A percentile compares a stretch with the other conserved stretches of the same genome.
These are phyloP conservation scores for Trichoderma koningii DNA, from an alignment of 2,329 filamentous ascomycete genomes.

Conservation along the genomic window DNA sequence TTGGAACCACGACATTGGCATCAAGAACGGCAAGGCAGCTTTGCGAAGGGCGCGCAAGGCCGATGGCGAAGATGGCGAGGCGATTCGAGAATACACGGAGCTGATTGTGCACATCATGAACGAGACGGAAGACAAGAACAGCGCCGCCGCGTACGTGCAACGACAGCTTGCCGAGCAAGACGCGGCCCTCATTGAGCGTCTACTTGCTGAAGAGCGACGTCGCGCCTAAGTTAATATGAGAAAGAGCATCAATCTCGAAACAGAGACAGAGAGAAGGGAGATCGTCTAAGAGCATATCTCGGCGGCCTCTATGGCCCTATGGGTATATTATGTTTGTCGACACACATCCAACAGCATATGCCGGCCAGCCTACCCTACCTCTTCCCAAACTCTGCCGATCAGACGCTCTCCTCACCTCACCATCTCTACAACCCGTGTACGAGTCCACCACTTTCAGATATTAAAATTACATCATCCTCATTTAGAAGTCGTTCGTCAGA, in stretches of 20 bases:
- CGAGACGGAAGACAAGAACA: conserved; percentile 33
- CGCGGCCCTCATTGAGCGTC: conserved; percentile 50
- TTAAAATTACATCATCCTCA: conserved; percentile 21
- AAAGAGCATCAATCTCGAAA: background rate
- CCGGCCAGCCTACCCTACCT: background rate
- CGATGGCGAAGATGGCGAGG: conserved; percentile 59
- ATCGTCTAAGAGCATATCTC: background rate
- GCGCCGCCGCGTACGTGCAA: conserved; percentile 45
- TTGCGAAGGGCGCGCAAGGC: conserved; percentile 54
- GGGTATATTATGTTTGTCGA: conserved; percentile 20
- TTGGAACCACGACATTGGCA: conserved; percentile 62
- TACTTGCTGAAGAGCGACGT: conserved; percentile 51
- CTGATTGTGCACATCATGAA: conserved; percentile 55
- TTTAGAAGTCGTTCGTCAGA: conserved; percentile 9
- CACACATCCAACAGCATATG: background rate
- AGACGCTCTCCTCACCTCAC: background rate
- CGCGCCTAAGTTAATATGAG: conserved; percentile 29
- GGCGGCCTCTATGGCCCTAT: background rate
- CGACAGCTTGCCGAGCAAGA: conserved; percentile 52
- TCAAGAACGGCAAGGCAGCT: conserved; percentile 56
- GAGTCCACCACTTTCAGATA: background rate
- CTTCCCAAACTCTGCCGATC: background rate
- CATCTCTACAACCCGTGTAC: background rate
- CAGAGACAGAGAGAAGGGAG: background rate
- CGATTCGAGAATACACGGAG: conserved; percentile 61